A percentile compares a stretch with the other conserved stretches of the same genome.
phyloP scores from a whole-genome alignment of 2,329 filamentous ascomycete species.

The Cladorrhinum sp. region DNA sequence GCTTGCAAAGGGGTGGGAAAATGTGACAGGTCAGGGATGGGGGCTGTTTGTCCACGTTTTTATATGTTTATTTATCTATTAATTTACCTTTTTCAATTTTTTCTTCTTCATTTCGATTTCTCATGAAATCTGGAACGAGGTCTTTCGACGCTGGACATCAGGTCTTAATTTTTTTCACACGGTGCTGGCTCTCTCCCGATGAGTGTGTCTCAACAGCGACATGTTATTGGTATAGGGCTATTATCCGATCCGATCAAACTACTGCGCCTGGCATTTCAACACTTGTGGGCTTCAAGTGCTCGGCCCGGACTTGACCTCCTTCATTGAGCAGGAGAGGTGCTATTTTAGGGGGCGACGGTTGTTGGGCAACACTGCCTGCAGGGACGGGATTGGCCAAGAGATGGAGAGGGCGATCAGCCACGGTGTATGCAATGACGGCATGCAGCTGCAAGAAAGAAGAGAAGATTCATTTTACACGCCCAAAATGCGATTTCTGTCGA shows the following conservation, averaged over 20 bases:
- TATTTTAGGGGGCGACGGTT: background rate
- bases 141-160: no score
- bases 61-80: background rate
- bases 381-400: background rate
- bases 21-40: slow-evolving; percentile 1
- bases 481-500: no score
- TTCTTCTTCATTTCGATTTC: background rate
- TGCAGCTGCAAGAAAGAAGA: background rate
- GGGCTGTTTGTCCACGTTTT: background rate
- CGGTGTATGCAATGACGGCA: background rate
- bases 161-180: background rate
- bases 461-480: no score
- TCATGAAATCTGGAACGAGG: background rate
- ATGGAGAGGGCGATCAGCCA: background rate
- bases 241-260: slow-evolving; percentile 10
- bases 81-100: no score
- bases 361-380: slow-evolving; percentile 2
- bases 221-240: slow-evolving; percentile 3
- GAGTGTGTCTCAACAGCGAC: background rate
- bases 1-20: background rate
- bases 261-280: background rate
- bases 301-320: background rate
- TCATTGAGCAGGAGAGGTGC: background rate
- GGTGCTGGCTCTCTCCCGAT: background rate
- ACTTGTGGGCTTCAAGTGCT: background rate